A percentile compares a stretch with the other conserved stretches of the same genome.
phyloP scores from a whole-genome alignment of 2,329 filamentous ascomycete genomes.

The Allantophomopsis cytisporea region DNA sequence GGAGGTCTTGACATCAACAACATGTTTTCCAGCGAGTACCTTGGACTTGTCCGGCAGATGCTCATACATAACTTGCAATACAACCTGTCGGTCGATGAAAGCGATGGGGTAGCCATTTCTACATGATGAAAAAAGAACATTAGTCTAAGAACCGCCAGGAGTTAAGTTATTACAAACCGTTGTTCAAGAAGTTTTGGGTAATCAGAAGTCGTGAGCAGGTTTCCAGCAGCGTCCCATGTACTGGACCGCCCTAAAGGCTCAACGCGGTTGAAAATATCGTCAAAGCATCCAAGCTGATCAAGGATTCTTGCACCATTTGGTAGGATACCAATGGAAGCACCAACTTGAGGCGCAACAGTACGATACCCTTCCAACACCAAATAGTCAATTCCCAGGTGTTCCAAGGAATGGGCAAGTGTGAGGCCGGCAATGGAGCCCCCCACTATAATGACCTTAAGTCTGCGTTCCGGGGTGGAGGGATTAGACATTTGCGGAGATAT shows the following conservation, averaged over 20 bases:
- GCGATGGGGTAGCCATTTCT: too few species aligned
- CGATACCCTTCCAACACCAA: conserved; percentile 2
- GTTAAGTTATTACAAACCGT: too few species aligned
- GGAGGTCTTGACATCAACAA: not conserved
- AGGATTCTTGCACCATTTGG: not conserved
- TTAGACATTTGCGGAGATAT: too few species aligned
- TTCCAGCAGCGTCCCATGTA: too few species aligned
- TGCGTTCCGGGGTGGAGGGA: not conserved
- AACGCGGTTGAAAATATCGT: too few species aligned
- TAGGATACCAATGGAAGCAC: not conserved
- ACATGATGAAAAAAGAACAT: too few species aligned
- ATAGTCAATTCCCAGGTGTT: conserved; percentile 3
- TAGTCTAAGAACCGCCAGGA: too few species aligned
- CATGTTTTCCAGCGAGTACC: not conserved
- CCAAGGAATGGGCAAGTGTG: conserved; percentile 1
- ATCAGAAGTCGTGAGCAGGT: too few species aligned
- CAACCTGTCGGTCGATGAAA: not conserved
- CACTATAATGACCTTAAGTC: conserved; percentile 1
- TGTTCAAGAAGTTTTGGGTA: too few species aligned
- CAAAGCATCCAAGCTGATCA: not conserved
- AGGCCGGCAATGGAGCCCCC: conserved; percentile 4
- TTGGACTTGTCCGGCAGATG: conserved; percentile 2
- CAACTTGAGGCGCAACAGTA: not conserved
- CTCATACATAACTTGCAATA: conserved; percentile 2
- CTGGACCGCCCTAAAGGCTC: too few species aligned